These are phyloP conservation scores for Erythrophleum fordii DNA, from an alignment of 306 rosid genomes.

Conservation along the genomic window DNA sequence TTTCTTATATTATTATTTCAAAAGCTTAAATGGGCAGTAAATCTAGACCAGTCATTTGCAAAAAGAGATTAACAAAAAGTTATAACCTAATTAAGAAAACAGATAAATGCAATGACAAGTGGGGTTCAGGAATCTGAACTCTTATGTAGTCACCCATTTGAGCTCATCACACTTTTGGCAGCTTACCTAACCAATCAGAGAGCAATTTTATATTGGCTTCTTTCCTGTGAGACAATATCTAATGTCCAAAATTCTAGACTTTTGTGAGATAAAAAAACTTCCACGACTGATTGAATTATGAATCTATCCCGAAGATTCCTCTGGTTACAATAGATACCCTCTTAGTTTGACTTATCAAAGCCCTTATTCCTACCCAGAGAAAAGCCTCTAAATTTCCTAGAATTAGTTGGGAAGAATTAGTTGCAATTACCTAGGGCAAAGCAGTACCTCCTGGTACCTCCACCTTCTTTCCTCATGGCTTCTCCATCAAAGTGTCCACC, in stretches of 20 bases:
- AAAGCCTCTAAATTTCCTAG: constrained; percentile 40
- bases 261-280: background rate
- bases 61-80: background rate
- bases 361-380: constrained; percentile 20
- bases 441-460: background rate
- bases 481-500: constrained; percentile 73
- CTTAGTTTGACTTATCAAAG: constrained; percentile 47
- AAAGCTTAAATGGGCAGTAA: background rate
- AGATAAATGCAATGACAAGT: background rate
- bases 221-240: background rate
- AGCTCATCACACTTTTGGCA: background rate
- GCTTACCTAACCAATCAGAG: background rate
- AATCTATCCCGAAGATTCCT: constrained; percentile 43
- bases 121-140: background rate
- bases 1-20: background rate
- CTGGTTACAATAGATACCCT: constrained; percentile 20
- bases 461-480: constrained; percentile 44
- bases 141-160: background rate
- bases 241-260: constrained; percentile 15
- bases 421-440: constrained; percentile 12
- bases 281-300: constrained; percentile 7
- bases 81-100: background rate
- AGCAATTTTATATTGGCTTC: background rate
- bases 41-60: background rate
- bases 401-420: background rate